phyloP scores from a whole-genome alignment of 345 rosid species.

The Salix udensis region DNA sequence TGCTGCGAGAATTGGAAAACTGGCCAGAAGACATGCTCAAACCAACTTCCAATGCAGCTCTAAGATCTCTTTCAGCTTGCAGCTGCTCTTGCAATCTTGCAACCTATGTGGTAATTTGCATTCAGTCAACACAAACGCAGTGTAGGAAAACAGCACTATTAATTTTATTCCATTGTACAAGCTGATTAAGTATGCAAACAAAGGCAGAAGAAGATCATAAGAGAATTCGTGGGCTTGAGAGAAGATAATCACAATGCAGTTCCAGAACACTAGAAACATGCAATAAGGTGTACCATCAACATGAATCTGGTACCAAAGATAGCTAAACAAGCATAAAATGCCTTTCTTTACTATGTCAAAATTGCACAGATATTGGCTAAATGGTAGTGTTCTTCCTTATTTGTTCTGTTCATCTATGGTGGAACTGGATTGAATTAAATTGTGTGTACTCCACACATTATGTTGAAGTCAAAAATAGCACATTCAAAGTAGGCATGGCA shows the following conservation, averaged over 20 bases:
- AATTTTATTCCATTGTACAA: neutral
- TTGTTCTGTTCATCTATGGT: neutral
- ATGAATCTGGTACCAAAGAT: neutral
- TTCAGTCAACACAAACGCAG: constrained; percentile 14
- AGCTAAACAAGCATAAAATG: neutral
- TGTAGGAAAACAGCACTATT: neutral
- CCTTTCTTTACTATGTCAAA: neutral
- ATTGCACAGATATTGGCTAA: neutral
- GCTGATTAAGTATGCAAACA: neutral
- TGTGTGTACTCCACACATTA: neutral
- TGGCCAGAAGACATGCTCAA: constrained; percentile 98
- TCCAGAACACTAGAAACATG: neutral
- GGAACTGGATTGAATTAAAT: neutral
- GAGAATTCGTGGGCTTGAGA: neutral
- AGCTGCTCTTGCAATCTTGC: constrained; percentile 97
- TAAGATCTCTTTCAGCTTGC: constrained; percentile 98
- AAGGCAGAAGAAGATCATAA: neutral
- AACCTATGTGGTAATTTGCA: constrained; percentile 48
- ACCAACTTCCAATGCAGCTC: constrained; percentile 96
- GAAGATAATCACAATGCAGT: neutral
- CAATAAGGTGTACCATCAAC: neutral
- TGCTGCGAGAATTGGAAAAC: constrained; percentile 70
- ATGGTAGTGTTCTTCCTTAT: neutral
- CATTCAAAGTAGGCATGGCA: neutral
- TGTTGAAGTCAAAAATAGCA: neutral